These are phyloP conservation scores for Podosphaera leucotricha DNA, from an alignment of 2,329 filamentous ascomycete species.

Conservation along the genomic window DNA sequence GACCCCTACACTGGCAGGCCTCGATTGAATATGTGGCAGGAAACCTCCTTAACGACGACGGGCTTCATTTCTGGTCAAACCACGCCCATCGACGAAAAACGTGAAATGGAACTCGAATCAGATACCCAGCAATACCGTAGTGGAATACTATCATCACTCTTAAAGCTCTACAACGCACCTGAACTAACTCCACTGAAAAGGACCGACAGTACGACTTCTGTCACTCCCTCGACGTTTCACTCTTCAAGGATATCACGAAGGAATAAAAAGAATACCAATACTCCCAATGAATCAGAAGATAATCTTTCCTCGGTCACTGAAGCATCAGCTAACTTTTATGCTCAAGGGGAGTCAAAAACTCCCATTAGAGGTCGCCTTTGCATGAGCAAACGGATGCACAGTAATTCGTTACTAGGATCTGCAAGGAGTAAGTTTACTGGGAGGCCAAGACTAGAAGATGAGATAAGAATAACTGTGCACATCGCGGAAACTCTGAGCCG, in stretches of 20 bases:
- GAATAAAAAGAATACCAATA: constrained; percentile 16
- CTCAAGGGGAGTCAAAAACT: constrained; percentile 22
- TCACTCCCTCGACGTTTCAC: constrained; percentile 17
- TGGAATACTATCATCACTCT: constrained; percentile 47
- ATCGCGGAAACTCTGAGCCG: constrained; percentile 49
- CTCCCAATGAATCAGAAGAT: constrained; percentile 21
- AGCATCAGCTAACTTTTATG: constrained; percentile 28
- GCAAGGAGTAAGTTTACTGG: constrained; percentile 7
- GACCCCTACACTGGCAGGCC: constrained; percentile 17
- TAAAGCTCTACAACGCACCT: constrained; percentile 42
- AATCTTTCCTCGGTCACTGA: constrained; percentile 28
- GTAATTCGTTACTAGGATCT: constrained; percentile 9
- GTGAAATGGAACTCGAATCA: constrained; percentile 39
- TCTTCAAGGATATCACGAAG: constrained; percentile 17
- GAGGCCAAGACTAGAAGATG: constrained; percentile 15
- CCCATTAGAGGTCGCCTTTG: constrained; percentile 9
- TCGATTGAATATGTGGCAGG: constrained; percentile 5
- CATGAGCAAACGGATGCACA: constrained; percentile 11
- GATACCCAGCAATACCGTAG: constrained; percentile 44
- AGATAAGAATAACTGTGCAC: constrained; percentile 27
- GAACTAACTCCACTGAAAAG: constrained; percentile 10
- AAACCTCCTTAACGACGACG: constrained; percentile 4
- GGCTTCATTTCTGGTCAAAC: constrained; percentile 21
- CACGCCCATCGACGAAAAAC: constrained; percentile 20
- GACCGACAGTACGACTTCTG: constrained; percentile 7